These are phyloP conservation scores for Claviceps paspali DNA, from an alignment of 2,329 filamentous ascomycete genomes.

Conservation along the genomic window DNA sequence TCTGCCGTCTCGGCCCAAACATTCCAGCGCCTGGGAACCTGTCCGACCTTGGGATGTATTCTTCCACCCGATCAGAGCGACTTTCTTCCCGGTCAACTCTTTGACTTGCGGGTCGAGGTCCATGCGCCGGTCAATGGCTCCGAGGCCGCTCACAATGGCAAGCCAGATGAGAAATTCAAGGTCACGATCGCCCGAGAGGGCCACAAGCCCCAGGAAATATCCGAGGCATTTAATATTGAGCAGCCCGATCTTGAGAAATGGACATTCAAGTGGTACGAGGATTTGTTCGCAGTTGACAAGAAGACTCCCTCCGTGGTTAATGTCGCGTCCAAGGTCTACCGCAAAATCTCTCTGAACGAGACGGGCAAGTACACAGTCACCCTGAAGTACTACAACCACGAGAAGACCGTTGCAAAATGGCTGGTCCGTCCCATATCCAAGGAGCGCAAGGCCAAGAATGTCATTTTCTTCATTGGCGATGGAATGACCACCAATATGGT, in stretches of 20 bases:
- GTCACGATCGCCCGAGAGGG: conserved; percentile 57
- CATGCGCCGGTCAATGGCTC: conserved; percentile 71
- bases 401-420: conserved; percentile 62
- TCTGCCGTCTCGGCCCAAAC: conserved; percentile 37
- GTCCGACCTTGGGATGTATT: conserved; percentile 42
- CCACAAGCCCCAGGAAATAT: conserved; percentile 34
- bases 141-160: conserved; percentile 53
- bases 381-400: conserved; percentile 58
- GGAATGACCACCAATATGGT: conserved; percentile 61
- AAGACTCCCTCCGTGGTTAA: conserved; percentile 58
- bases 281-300: conserved; percentile 63
- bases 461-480: conserved; percentile 71
- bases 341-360: conserved; percentile 59
- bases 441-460: conserved; percentile 66
- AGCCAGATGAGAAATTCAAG: conserved; percentile 60
- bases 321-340: conserved; percentile 65
- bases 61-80: conserved; percentile 54
- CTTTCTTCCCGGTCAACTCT: conserved; percentile 70
- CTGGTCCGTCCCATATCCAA: conserved; percentile 54
- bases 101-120: conserved; percentile 71
- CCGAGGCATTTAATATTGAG: conserved; percentile 51
- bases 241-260: conserved; percentile 66
- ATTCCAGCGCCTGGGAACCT: conserved; percentile 43
- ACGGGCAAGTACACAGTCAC: conserved; percentile 67
- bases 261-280: conserved; percentile 76